Percentiles rank a stretch among this genome's conserved stretches.
Conservation (phyloP, 805 yeast genomes). For the Cyberlindnera xishuangbannaensis region DNA sequence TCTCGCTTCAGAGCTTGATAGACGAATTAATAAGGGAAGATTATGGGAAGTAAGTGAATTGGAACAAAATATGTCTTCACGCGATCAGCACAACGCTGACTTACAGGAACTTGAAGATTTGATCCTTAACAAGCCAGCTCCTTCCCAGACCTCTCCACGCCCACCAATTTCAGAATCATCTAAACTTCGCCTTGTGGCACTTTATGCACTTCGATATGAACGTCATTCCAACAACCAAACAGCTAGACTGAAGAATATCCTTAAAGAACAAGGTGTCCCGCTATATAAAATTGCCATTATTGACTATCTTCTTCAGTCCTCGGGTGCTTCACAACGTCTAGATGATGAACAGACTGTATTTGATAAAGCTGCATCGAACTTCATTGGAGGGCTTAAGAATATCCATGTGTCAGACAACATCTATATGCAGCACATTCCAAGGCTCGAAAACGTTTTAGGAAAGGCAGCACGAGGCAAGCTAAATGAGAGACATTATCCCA, state of each 20-base stretch:
- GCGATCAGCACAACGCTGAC: constrained; percentile 52
- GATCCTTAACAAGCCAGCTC: constrained; percentile 31
- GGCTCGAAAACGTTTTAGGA: constrained; percentile 41
- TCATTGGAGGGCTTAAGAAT: constrained; percentile 30
- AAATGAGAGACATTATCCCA: constrained; percentile 35
- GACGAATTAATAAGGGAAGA: constrained; percentile 54
- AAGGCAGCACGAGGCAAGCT: constrained; percentile 32
- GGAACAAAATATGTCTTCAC: constrained; percentile 79
- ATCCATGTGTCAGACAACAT: constrained; percentile 53
- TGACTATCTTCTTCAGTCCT: constrained; percentile 38
- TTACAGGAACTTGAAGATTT: constrained; percentile 49
- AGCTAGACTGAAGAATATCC: constrained; percentile 30
- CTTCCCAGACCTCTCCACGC: constrained; percentile 29
- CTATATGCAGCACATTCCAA: constrained; percentile 88
- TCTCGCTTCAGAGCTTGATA: constrained; percentile 79
- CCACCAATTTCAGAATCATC: constrained; percentile 42
- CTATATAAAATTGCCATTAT: constrained; percentile 19
- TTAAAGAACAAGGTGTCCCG: constrained; percentile 32
- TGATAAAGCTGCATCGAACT: constrained; percentile 24
- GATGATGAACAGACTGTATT: constrained; percentile 28
- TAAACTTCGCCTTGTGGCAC: constrained; percentile 66
- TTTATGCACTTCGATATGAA: constrained; percentile 73
- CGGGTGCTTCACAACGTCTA: constrained; percentile 40
- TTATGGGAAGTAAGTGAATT: constrained; percentile 85
- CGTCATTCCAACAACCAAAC: constrained; percentile 40